phyloP scores from a whole-genome alignment of 345 rosid genomes.

The Iberis pinnata region DNA sequence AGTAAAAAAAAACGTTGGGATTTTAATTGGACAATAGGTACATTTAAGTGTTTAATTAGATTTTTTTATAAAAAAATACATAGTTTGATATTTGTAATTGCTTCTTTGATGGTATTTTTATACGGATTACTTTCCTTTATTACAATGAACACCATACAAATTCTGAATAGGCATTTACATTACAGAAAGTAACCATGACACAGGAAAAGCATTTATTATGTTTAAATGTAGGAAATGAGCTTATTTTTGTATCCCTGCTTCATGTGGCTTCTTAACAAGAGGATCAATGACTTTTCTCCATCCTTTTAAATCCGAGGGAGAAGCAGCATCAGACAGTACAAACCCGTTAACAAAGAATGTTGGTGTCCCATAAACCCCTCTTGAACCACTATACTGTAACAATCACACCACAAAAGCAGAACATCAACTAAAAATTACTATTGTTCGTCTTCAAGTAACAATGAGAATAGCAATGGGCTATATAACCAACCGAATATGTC shows the following conservation, averaged over 20 bases:
- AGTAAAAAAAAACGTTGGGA: too few species aligned
- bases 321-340: slow-evolving; percentile 33
- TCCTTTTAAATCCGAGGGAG: slow-evolving; percentile 33
- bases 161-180: too few species aligned
- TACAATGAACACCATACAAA: too few species aligned
- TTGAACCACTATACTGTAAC: slow-evolving; percentile 45
- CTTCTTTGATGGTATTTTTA: too few species aligned
- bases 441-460: background rate
- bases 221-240: slow-evolving; percentile 2
- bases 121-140: too few species aligned
- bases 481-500: too few species aligned
- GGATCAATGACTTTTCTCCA: slow-evolving; percentile 43
- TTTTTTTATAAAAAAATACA: too few species aligned
- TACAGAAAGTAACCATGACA: too few species aligned
- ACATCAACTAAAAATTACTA: background rate
- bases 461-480: background rate
- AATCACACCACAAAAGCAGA: slow-evolving; percentile 8
- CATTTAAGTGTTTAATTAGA: too few species aligned
- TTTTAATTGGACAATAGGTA: too few species aligned
- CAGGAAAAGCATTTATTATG: too few species aligned
- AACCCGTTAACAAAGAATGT: slow-evolving; percentile 43
- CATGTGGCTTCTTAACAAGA: slow-evolving; percentile 17
- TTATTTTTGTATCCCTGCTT: slow-evolving; percentile 1
- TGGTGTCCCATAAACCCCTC: slow-evolving; percentile 46
- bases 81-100: too few species aligned